Conservation (phyloP, 805 yeast genomes). For the Monosporozyma solicola region DNA sequence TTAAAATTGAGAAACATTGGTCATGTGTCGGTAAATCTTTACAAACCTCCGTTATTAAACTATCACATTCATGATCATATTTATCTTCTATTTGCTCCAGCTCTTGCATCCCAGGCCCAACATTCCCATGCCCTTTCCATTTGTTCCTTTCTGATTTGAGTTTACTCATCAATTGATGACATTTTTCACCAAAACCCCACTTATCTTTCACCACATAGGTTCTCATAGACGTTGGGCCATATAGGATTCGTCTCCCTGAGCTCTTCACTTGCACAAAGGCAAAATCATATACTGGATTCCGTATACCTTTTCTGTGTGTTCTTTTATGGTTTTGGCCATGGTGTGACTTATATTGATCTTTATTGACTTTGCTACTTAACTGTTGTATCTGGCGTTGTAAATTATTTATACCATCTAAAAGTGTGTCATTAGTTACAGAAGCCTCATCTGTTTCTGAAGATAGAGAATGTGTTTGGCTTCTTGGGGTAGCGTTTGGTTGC, state of each 20-base stretch:
- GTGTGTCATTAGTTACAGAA: neutral
- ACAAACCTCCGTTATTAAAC: neutral
- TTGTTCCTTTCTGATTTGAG: conserved; percentile 18
- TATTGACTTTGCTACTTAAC: neutral
- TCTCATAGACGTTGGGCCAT: conserved; percentile 27
- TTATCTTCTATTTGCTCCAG: conserved; percentile 7
- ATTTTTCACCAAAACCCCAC: conserved; percentile 13
- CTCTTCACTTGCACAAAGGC: conserved; percentile 11
- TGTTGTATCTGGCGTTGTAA: neutral
- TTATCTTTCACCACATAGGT: conserved; percentile 11
- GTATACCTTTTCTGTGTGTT: neutral
- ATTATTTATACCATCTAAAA: neutral
- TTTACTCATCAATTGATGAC: conserved; percentile 16
- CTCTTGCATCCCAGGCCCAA: conserved; percentile 14
- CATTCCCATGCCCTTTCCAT: conserved; percentile 11
- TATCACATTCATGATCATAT: neutral
- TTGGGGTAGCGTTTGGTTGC: neutral
- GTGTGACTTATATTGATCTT: neutral
- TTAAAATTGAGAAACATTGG: conserved; percentile 5
- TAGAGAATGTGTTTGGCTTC: neutral
- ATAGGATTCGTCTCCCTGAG: conserved; percentile 16
- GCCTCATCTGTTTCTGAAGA: neutral
- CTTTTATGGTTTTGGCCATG: neutral
- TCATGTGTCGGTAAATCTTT: conserved; percentile 16
- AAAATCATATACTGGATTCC: conserved; percentile 10